Base-by-base conservation (phyloP, 2,329 filamentous ascomycete species). In the Talaromyces sp. region DNA sequence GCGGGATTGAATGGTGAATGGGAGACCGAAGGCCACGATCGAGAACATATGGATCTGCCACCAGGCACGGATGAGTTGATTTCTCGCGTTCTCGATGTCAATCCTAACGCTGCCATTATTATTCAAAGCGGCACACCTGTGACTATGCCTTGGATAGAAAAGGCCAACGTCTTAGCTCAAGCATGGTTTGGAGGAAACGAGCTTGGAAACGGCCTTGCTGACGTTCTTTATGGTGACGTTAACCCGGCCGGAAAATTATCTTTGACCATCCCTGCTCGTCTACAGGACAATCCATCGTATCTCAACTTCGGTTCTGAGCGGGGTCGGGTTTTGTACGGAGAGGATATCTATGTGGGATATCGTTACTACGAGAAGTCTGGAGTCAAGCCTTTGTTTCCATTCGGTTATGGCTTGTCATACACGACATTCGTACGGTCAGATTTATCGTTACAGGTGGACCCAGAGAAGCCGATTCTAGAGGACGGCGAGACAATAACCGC, bases 101-200 rank as follows among this genome's bases (percentile, higher is more conserved):
- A 92, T 69, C 78, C 85, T 3, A 86, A 86, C 57, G 86, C 87
- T 1, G 83, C 84, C 1, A 83, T 94, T 1, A 86, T 92, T 1
- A 84, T 89, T 68, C 89, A 92, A 65, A 89, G 87, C 0, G 89
- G 89, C 36, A 90, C 88, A 0, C 89, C 89, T 0, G 75, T 81
- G 10, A 78, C 76, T 2, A 79, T 81, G 71, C 79, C 78, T 0
- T 79, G 79, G 73, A 70, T 66, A 2, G 66, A 73, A 4, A 69
- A 75, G n/a, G 69, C 75, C 9, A 76, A 77, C 7, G 83, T 85
- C 1, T 76, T 92, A 1, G 68, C 91, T 1, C 88, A 93, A 66
- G 89, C 89, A 7, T 94, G 89, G 89, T 94, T 91, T 66, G 88
- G 89, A 60, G 89, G 90, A n/a, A 90, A 94, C 66, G 89, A 94